Evolutionary conservation across 805 yeast genomes (phyloP).

Genomic region (Barnettozyma pratensis): DNA sequence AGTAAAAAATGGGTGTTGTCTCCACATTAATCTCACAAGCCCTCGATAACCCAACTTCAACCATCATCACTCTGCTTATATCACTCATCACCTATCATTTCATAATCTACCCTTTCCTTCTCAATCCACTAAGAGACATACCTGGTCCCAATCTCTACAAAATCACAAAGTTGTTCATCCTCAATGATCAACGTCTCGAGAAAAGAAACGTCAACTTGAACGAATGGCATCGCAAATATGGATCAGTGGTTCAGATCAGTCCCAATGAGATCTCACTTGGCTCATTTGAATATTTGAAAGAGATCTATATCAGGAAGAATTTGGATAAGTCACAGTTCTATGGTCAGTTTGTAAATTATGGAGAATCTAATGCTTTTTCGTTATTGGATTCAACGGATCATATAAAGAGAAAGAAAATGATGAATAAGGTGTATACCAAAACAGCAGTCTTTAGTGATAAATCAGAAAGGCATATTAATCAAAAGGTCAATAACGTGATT

Average conservation of each 20-base stretch:
- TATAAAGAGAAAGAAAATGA: constrained; percentile 34
- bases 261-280: constrained; percentile 60
- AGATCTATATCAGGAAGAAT: constrained; percentile 50
- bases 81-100: constrained; percentile 25
- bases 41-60: background rate
- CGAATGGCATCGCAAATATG: constrained; percentile 48
- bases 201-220: constrained; percentile 47
- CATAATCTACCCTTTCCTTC: constrained; percentile 39
- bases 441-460: constrained; percentile 29
- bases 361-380: constrained; percentile 55
- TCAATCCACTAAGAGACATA: constrained; percentile 43
- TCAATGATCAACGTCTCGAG: constrained; percentile 40
- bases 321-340: constrained; percentile 54
- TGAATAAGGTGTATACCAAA: constrained; percentile 42
- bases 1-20: background rate
- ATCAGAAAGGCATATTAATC: constrained; percentile 30
- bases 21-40: background rate
- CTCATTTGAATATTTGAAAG: constrained; percentile 44
- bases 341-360: constrained; percentile 54
- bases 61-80: background rate
- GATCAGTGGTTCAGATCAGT: constrained; percentile 55
- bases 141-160: constrained; percentile 59
- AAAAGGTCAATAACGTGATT: constrained; percentile 27
- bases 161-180: constrained; percentile 35
- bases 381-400: constrained; percentile 46